Conservation (phyloP, 2,329 filamentous ascomycete genomes). For the Colletotrichum sp. region DNA sequence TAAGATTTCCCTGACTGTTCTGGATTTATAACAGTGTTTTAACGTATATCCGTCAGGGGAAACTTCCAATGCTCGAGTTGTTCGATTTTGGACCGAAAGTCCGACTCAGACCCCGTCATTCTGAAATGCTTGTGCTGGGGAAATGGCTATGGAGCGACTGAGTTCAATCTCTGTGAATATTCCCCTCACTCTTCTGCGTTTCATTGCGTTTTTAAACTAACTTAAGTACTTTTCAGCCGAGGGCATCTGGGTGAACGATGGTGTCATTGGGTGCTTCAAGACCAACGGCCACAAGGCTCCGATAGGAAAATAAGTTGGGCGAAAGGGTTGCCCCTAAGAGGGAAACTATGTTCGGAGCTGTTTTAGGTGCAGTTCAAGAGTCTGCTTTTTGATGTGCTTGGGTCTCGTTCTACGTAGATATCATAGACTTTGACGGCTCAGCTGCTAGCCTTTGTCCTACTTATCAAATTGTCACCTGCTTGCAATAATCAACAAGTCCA, state of each 20-base stretch:
- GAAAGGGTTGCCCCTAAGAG: fast-evolving
- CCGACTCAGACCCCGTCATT: too few relatives aligned
- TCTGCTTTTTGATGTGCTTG: background rate
- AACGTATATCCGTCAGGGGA: fast-evolving
- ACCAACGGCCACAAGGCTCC: background rate
- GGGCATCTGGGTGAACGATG: background rate
- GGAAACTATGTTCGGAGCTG: too few relatives aligned
- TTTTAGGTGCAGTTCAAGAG: background rate
- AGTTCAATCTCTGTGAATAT: background rate
- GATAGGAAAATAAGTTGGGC: background rate
- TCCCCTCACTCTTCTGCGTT: fast-evolving
- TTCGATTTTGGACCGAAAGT: background rate
- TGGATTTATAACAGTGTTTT: background rate
- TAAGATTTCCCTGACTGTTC: background rate
- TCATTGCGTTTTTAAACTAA: background rate
- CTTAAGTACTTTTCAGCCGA: fast-evolving
- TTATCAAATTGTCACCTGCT: background rate
- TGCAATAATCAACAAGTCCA: too few relatives aligned
- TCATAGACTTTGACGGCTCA: background rate
- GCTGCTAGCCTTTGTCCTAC: fast-evolving
- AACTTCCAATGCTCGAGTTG: background rate
- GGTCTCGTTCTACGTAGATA: background rate
- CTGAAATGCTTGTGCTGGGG: too few relatives aligned
- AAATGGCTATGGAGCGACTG: too few relatives aligned
- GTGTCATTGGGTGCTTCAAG: background rate